phyloP scores from a whole-genome alignment of 2,329 filamentous ascomycete species.

The Fusarium tricinctum region DNA sequence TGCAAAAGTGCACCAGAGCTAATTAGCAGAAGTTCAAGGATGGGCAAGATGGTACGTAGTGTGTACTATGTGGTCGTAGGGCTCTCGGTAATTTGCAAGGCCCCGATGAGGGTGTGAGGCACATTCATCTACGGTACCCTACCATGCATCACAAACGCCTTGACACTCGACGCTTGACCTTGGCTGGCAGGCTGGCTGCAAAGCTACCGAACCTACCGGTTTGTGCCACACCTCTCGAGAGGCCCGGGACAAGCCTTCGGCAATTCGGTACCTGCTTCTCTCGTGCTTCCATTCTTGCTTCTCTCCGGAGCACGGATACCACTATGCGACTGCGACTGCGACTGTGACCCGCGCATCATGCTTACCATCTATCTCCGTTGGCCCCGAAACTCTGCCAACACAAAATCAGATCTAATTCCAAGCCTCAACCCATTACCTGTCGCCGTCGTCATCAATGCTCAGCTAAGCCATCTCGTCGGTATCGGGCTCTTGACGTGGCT shows the following conservation, averaged over 20 bases:
- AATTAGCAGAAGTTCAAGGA: too few relatives aligned
- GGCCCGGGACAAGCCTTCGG: constrained; percentile 31
- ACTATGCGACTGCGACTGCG: not conserved
- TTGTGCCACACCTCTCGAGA: constrained; percentile 27
- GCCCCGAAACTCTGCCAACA: not conserved
- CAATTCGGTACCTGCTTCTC: constrained; percentile 42
- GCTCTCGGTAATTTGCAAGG: constrained; percentile 30
- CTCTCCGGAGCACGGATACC: not conserved
- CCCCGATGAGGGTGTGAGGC: constrained; percentile 37
- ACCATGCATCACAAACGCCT: not conserved
- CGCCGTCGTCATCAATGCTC: constrained; percentile 38
- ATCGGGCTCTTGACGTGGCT: constrained; percentile 14
- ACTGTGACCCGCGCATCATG: too few relatives aligned
- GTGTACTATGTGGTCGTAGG: constrained; percentile 1
- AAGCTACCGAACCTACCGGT: constrained; percentile 20
- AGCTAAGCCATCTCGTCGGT: constrained; percentile 23
- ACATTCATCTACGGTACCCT: not conserved
- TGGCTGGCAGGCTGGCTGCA: not conserved
- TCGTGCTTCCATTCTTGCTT: constrained; percentile 31
- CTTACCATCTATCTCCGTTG: constrained; percentile 1
- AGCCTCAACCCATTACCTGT: constrained; percentile 1
- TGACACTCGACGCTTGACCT: not conserved
- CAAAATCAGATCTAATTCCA: not conserved
- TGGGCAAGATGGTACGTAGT: not conserved
- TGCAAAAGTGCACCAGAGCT: not conserved